Percentiles rank a stretch among this genome's conserved stretches.
Conservation (phyloP, 768 basidiomycete species). For the Pleurotus platypus region DNA sequence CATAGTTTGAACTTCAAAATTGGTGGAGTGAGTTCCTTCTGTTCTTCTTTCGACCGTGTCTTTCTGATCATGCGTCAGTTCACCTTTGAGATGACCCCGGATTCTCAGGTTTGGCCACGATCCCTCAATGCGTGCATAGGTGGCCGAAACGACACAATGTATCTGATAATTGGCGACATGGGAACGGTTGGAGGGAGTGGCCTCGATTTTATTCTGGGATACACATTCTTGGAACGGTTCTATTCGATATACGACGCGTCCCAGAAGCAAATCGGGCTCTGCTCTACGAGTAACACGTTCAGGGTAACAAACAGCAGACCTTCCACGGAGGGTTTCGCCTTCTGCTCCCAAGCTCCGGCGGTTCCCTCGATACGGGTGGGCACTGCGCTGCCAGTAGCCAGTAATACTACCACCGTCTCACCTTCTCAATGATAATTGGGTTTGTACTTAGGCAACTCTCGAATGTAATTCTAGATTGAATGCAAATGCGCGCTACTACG, state of each 20-base stretch:
- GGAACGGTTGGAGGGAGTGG: background rate
- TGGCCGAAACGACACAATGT: conserved; percentile 29
- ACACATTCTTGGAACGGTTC: conserved; percentile 28
- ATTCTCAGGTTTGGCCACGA: conserved; percentile 32
- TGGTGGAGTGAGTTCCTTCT: conserved; percentile 34
- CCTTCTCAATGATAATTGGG: too few species aligned
- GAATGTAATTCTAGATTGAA: too few species aligned
- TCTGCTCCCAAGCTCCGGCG: too few species aligned
- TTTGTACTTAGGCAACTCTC: too few species aligned
- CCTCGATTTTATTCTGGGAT: background rate
- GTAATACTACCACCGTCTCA: too few species aligned
- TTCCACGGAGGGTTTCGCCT: too few species aligned
- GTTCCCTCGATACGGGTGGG: too few species aligned
- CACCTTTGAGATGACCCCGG: conserved; percentile 35
- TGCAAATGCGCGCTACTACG: too few species aligned
- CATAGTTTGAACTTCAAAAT: conserved; percentile 55
- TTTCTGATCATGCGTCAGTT: conserved; percentile 10
- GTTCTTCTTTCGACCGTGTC: background rate
- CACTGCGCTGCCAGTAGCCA: too few species aligned
- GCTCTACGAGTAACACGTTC: conserved; percentile 31
- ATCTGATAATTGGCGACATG: conserved; percentile 30
- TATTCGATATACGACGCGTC: conserved; percentile 46
- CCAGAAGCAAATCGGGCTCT: conserved; percentile 37
- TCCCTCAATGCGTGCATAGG: conserved; percentile 41
- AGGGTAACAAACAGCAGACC: conserved; percentile 12